phyloP scores from a whole-genome alignment of 805 yeast species.

The Kurtzmaniella fragi region DNA sequence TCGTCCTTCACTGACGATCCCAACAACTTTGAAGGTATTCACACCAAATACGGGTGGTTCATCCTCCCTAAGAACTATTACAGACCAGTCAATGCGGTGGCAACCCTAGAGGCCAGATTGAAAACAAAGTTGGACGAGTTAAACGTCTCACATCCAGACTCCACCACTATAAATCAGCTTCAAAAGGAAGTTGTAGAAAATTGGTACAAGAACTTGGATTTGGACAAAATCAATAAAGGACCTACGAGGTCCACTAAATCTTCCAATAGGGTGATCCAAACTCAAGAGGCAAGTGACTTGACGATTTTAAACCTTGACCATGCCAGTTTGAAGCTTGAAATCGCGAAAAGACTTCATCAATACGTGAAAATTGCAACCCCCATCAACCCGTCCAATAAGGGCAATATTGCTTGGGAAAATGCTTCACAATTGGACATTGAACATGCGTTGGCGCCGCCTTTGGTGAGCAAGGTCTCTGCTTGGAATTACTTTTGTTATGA shows the following conservation, averaged over 20 bases:
- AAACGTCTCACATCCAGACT: neutral
- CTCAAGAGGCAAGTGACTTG: too few species aligned
- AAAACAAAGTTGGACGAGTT: neutral
- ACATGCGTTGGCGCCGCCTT: too few species aligned
- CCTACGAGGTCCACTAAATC: constrained; percentile 5
- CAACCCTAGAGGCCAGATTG: neutral
- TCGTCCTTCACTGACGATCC: constrained; percentile 3
- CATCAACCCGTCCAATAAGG: too few species aligned
- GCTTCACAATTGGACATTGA: too few species aligned
- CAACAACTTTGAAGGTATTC: constrained; percentile 8
- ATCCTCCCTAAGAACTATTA: constrained; percentile 7
- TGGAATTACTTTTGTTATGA: constrained; percentile 2
- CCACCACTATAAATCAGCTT: constrained; percentile 4
- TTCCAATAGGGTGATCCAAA: too few species aligned
- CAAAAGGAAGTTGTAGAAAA: constrained; percentile 11
- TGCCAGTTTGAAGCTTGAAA: too few species aligned
- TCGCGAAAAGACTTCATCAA: too few species aligned
- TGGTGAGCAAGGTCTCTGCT: neutral
- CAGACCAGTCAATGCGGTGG: neutral
- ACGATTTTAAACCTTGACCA: too few species aligned
- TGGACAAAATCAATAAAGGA: constrained; percentile 10
- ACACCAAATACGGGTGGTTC: constrained; percentile 19
- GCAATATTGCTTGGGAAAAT: too few species aligned
- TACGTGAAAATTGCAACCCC: too few species aligned
- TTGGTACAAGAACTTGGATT: constrained; percentile 9